Evolutionary conservation across 2,329 filamentous ascomycete genomes (phyloP).

Genomic region (Trichoderma aggressivum): DNA sequence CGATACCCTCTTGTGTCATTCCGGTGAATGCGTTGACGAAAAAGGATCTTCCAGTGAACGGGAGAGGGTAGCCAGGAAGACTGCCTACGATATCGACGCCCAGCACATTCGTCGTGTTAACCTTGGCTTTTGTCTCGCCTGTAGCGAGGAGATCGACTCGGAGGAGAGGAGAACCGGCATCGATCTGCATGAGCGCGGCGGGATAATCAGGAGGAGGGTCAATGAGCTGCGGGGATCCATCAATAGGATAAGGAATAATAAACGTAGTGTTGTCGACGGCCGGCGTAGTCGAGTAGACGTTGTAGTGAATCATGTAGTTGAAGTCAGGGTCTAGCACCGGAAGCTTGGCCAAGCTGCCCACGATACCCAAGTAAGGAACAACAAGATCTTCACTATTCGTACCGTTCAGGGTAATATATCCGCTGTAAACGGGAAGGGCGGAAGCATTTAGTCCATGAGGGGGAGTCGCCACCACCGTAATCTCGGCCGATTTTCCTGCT

Average conservation of each 20-base stretch:
- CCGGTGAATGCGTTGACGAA: background rate
- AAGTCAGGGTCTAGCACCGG: background rate
- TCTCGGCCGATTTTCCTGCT: slow-evolving; percentile 40
- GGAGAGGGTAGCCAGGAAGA: background rate
- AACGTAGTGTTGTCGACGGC: background rate
- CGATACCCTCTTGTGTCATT: background rate
- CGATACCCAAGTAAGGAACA: slow-evolving; percentile 41
- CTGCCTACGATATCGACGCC: background rate
- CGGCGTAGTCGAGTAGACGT: background rate
- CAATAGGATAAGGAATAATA: background rate
- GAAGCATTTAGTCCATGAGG: slow-evolving; percentile 33
- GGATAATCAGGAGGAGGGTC: background rate
- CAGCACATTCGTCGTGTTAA: slow-evolving; percentile 2
- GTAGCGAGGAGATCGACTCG: background rate
- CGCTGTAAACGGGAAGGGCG: slow-evolving; percentile 41
- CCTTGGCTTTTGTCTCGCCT: background rate
- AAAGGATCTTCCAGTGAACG: background rate
- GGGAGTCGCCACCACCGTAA: slow-evolving; percentile 44
- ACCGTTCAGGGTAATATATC: slow-evolving; percentile 40
- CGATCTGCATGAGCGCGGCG: background rate
- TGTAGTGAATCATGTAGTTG: slow-evolving; percentile 1
- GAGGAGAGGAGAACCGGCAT: background rate
- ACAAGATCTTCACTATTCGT: slow-evolving; percentile 37
- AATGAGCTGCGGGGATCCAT: background rate
- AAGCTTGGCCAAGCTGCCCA: slow-evolving; percentile 23